These are phyloP conservation scores for Aspergillus tanneri DNA, from an alignment of 2,329 filamentous ascomycete genomes.

Conservation along the genomic window DNA sequence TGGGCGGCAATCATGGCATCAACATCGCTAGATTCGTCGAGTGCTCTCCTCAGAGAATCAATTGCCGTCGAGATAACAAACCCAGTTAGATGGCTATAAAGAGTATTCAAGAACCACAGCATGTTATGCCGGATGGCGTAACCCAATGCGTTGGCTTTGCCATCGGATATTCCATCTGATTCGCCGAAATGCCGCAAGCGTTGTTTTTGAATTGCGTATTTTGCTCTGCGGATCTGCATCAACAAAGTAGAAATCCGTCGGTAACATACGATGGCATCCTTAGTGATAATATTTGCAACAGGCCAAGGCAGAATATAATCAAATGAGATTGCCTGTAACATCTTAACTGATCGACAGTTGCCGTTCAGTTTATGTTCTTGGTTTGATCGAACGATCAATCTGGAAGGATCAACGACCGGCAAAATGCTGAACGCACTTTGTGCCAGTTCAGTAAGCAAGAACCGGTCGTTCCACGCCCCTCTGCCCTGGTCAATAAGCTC, in stretches of 20 bases:
- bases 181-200: conserved; percentile 35
- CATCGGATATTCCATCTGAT: conserved; percentile 41
- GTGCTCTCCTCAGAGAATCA: conserved; percentile 54
- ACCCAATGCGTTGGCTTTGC: conserved; percentile 39
- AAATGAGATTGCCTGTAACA: conserved; percentile 63
- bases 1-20: conserved; percentile 78
- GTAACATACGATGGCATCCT: conserved; percentile 64
- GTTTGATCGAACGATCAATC: conserved; percentile 60
- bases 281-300: conserved; percentile 69
- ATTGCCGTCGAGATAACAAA: conserved; percentile 66
- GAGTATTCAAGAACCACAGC: conserved; percentile 72
- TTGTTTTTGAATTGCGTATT: conserved; percentile 61
- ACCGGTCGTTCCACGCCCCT: conserved; percentile 73
- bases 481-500: conserved; percentile 65
- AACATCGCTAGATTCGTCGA: conserved; percentile 67
- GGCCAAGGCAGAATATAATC: conserved; percentile 67
- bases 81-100: conserved; percentile 74
- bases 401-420: conserved; percentile 57
- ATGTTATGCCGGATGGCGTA: conserved; percentile 63
- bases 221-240: conserved; percentile 72
- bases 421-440: conserved; percentile 66
- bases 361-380: conserved; percentile 46
- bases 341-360: conserved; percentile 59
- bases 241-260: conserved; percentile 72
- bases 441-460: conserved; percentile 73